Conservation (phyloP, 495 filamentous ascomycete genomes). For the Hypoxylon fragiforme region DNA sequence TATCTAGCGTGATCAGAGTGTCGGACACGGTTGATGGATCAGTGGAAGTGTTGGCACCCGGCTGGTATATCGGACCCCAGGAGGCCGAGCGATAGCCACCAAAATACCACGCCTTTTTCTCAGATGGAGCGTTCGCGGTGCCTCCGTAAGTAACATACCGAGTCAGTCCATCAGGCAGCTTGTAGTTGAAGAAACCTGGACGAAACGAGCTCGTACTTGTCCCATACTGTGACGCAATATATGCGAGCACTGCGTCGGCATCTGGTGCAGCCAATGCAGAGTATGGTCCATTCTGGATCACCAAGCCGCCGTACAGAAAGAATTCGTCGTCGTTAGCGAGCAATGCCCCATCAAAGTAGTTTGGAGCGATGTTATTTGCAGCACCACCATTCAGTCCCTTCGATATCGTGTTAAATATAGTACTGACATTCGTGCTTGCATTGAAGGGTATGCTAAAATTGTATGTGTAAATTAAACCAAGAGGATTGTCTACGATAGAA, state of each 20-base stretch:
- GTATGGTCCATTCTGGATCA: constrained; percentile 22
- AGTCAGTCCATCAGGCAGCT: constrained; percentile 53
- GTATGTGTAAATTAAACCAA: constrained; percentile 55
- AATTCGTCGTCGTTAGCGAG: constrained; percentile 67
- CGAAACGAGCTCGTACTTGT: constrained; percentile 41
- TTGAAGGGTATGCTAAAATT: constrained; percentile 64
- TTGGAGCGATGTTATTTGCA: constrained; percentile 60
- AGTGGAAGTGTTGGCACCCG: constrained; percentile 31
- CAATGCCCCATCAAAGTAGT: constrained; percentile 65
- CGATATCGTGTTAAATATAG: constrained; percentile 49
- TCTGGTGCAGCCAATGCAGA: constrained; percentile 42
- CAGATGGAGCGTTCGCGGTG: constrained; percentile 65
- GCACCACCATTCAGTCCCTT: constrained; percentile 48
- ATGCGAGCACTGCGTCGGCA: constrained; percentile 48
- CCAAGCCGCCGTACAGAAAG: constrained; percentile 55
- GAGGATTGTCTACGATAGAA: constrained; percentile 45
- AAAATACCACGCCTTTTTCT: constrained; percentile 75
- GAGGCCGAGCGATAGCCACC: constrained; percentile 58
- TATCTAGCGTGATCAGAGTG: constrained; percentile 64
- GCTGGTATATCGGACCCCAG: constrained; percentile 51
- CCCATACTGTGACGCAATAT: constrained; percentile 57
- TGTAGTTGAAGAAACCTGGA: constrained; percentile 42
- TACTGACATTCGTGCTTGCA: constrained; percentile 55
- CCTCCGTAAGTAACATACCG: constrained; percentile 68
- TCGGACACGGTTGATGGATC: constrained; percentile 46